Evolutionary conservation across 371 early-diverging fungal genomes (phyloP), one percentile per base, ranked within the genome.

Genomic region (Umbelopsis sp.): DNA sequence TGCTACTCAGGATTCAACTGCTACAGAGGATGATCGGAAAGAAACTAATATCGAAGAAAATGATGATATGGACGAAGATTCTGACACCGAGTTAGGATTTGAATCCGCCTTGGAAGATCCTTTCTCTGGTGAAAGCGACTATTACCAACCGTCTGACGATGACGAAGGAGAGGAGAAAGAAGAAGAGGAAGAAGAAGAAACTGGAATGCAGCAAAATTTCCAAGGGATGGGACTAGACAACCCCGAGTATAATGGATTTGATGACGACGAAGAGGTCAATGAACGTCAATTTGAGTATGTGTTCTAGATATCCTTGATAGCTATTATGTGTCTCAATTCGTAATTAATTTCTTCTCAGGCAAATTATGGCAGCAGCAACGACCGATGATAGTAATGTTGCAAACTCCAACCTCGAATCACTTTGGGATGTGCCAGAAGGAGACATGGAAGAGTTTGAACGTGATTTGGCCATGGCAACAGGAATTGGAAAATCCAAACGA

Each of bases 371-470:
- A 18, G 57, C 57, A 35, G 57, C 57, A 3, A 57, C 57, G 14
- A 18, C 57, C 7, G 29, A 35, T 18, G 18, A 35, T 57, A 25
- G 70, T 24, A 71, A 63, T 46, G 65, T 63, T 45, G 62, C 63
- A 6, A 74, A 72, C 8, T 22, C 51, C 18, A 44, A 66, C 8
- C 67, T 72, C 3, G 77, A 75, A 35, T 77, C 79, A 9, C 80
- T 80, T 63, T 73, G 65, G 29, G 76, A 76, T 4, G 80, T 80
- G 69, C 37, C 74, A 4, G 63, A 73, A 52, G 50, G 64, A 29
- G 82, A 80, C 14, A 73, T 76, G 68, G 81, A 76, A 52, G 77
- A 79, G 14, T 80, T 80, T 53, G 77, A 80, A 22, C 75, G 74
- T 35, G 78, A 80, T 65, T 67, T 80, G 44, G 74, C 74, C 16